Evolutionary conservation across 805 yeast species (phyloP), one percentile per base, ranked within the genome.

Genomic region (Brettanomyces anomalus): DNA sequence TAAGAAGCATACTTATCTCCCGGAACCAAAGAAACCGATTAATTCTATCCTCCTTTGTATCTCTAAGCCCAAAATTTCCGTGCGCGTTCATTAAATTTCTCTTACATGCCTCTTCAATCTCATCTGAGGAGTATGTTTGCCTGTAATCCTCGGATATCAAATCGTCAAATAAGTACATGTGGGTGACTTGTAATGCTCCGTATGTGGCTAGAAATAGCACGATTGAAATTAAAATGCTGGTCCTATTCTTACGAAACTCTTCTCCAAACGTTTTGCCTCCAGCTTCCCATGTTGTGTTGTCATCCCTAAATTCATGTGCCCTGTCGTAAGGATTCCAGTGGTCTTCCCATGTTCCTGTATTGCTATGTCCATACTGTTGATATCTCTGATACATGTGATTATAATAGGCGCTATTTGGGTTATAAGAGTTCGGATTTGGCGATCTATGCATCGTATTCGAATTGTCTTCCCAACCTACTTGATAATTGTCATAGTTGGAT

Each of bases 11-110:
- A 16, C 57, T 45, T 11, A 64, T 44, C 37, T 58, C 50, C 50
- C 79, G 63, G 52, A 74, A 74, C 79, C 79, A 74, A 43, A 79
- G 49, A 52, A 79, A 79, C 46, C 86, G 64, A 45, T 69, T 64
- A 20, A 79, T 67, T 32, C 85, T 63, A 3, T 76, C 71, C 39
- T 71, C 57, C 47, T 72, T 71, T 17, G 70, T 65, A 5, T 53
- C 60, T 26, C 77, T 84, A 33, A 70, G 55, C 2, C 81, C 81
- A 52, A 67, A 76, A 53, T 78, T 79, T 15, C 61, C 49, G 43
- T 70, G 68, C 0, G 77, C 74, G 26, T 61, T 60, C 8, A 52
- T 51, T 48, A 68, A 62, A 45, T 67, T 74, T 14, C 48, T 42
- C 46, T 65, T 73, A 19, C 68, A 64, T 36, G 55, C 65, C 24